A percentile compares a stretch with the other conserved stretches of the same genome.
phyloP scores from a whole-genome alignment of 305 asterid species.

The Plantago rigida region DNA sequence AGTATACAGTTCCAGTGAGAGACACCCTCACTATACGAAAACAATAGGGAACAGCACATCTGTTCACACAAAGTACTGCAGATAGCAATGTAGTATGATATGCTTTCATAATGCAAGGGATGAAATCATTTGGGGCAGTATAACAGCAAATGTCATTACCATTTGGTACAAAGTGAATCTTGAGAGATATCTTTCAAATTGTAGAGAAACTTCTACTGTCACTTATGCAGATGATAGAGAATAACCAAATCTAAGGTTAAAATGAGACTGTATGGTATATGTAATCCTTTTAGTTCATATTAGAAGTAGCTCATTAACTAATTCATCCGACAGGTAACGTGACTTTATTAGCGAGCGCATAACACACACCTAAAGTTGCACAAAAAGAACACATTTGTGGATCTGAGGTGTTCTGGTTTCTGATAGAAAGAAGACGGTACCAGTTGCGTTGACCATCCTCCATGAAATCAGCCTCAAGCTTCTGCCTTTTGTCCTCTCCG shows the following conservation, averaged over 20 bases:
- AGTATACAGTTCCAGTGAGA: slow-evolving; percentile 1
- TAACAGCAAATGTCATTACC: not conserved
- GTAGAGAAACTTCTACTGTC: not conserved
- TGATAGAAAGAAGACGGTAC: slow-evolving; percentile 34
- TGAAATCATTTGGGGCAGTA: slow-evolving; percentile 3
- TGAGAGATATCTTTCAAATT: not conserved
- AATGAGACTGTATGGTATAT: not conserved
- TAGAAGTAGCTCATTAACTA: too few species aligned
- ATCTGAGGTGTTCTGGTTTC: not conserved
- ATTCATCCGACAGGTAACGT: too few species aligned
- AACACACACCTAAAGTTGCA: not conserved
- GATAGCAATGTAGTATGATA: not conserved
- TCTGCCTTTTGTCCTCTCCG: slow-evolving; percentile 68
- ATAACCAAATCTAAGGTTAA: not conserved
- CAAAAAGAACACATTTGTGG: not conserved
- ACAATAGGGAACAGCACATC: not conserved
- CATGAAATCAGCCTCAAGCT: slow-evolving; percentile 70
- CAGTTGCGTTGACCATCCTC: slow-evolving; percentile 97
- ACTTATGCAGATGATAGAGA: not conserved
- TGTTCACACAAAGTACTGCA: not conserved
- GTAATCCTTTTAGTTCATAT: not conserved
- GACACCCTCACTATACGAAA: not conserved
- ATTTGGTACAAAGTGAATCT: not conserved
- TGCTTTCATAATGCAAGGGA: not conserved
- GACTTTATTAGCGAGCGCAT: slow-evolving; percentile 4